phyloP scores from a whole-genome alignment of 495 filamentous ascomycete species.

The Aspergillus campestris region DNA sequence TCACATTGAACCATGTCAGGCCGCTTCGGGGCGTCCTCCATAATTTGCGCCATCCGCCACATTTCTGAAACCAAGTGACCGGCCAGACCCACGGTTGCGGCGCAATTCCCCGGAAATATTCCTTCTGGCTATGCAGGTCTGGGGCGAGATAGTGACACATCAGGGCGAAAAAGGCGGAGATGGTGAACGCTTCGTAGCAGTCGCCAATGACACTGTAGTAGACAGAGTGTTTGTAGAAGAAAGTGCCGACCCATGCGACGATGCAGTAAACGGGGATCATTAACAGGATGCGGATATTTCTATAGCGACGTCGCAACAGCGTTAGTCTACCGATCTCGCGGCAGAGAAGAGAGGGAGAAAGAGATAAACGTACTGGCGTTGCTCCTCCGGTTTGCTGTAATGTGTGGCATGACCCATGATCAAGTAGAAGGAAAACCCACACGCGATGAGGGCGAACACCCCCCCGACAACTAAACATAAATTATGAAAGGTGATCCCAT shows the following conservation, averaged over 20 bases:
- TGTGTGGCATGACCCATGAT: conserved; percentile 73
- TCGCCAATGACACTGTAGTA: conserved; percentile 77
- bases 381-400: conserved; percentile 75
- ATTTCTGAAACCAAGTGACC: conserved; percentile 52
- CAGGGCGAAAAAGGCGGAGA: conserved; percentile 85
- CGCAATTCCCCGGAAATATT: conserved; percentile 67
- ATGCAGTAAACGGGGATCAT: conserved; percentile 84
- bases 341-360: conserved; percentile 9
- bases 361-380: conserved; percentile 61
- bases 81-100: conserved; percentile 72
- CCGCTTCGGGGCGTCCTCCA: conserved; percentile 74
- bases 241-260: conserved; percentile 69
- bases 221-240: conserved; percentile 69
- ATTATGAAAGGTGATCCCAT: conserved; percentile 40
- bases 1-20: conserved; percentile 85
- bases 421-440: conserved; percentile 38
- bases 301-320: conserved; percentile 30
- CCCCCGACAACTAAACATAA: conserved; percentile 41
- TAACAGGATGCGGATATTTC: conserved; percentile 84
- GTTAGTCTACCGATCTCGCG: conserved; percentile 10
- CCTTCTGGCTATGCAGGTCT: conserved; percentile 74
- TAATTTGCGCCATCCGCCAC: conserved; percentile 52
- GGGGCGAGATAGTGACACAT: conserved; percentile 78
- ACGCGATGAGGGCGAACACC: conserved; percentile 37
- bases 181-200: conserved; percentile 89